A percentile compares a stretch with the other conserved stretches of the same genome.
Conservation (phyloP, 148 eudicot genomes). For the Nepenthes gracilis region DNA sequence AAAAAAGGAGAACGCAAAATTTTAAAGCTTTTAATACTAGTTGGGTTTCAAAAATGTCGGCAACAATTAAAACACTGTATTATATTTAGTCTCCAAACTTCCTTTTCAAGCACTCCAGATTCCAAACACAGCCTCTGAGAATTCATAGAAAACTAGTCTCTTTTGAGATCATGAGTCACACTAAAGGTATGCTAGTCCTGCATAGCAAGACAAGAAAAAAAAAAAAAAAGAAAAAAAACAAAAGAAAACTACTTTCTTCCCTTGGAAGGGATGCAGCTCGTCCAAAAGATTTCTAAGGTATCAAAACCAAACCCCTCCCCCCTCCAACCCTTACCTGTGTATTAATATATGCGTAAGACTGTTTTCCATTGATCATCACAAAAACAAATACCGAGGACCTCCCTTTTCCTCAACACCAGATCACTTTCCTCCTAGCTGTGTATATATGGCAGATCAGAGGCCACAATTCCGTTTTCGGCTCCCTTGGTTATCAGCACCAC, state of each 20-base stretch:
- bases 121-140: too few relatives aligned
- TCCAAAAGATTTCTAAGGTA: slow-evolving; percentile 20
- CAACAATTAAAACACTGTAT: too few relatives aligned
- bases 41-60: too few relatives aligned
- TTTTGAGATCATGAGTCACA: too few relatives aligned
- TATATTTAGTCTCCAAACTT: too few relatives aligned
- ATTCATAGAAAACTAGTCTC: too few relatives aligned
- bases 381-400: neutral
- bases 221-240: too few relatives aligned
- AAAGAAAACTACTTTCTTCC: neutral
- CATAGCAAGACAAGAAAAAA: neutral
- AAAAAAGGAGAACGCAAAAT: too few relatives aligned
- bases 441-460: slow-evolving; percentile 34
- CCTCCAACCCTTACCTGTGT: too few relatives aligned
- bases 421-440: neutral
- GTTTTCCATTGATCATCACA: neutral
- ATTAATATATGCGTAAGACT: slow-evolving; percentile 6
- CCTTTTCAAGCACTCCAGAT: too few relatives aligned
- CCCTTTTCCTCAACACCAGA: neutral
- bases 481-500: slow-evolving; percentile 30
- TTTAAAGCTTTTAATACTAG: too few relatives aligned
- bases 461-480: slow-evolving; percentile 37
- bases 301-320: slow-evolving; percentile 6
- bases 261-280: neutral
- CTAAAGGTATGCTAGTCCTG: neutral